phyloP scores from a whole-genome alignment of 495 filamentous ascomycete genomes.

The Penicillium canariense region DNA sequence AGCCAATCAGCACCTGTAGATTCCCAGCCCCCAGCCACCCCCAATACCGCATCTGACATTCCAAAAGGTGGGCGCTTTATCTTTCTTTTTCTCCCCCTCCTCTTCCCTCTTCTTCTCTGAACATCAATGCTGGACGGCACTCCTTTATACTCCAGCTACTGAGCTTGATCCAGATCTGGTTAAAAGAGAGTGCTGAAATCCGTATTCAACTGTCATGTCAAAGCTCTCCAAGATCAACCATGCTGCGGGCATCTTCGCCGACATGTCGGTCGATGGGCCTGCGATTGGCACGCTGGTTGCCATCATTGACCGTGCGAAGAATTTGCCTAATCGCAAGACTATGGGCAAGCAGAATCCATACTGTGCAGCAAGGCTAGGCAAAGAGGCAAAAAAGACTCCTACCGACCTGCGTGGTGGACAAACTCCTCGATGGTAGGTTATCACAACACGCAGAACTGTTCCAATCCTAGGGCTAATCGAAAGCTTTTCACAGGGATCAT shows the following conservation, averaged over 20 bases:
- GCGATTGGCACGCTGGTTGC: conserved; percentile 90
- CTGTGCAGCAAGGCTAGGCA: conserved; percentile 88
- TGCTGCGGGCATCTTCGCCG: conserved; percentile 92
- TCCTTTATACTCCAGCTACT: background rate
- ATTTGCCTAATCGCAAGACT: conserved; percentile 90
- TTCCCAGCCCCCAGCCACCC: conserved; percentile 24
- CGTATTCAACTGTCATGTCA: conserved; percentile 25
- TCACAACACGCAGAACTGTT: background rate
- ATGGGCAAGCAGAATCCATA: conserved; percentile 99
- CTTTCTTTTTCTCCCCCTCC: conserved; percentile 13
- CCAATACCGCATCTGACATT: conserved; percentile 27
- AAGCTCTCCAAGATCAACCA: conserved; percentile 51
- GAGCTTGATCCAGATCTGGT: background rate
- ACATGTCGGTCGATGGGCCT: conserved; percentile 93
- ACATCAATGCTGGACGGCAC: conserved; percentile 12
- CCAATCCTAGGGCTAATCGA: conserved; percentile 16
- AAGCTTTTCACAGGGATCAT: conserved; percentile 70
- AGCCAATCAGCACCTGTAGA: conserved; percentile 16
- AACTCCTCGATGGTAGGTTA: conserved; percentile 85
- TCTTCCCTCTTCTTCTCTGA: conserved; percentile 10
- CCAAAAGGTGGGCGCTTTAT: conserved; percentile 19
- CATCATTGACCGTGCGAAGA: conserved; percentile 90
- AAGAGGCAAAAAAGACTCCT: conserved; percentile 96
- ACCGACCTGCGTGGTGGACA: conserved; percentile 94
- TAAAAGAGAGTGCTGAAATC: background rate